These are phyloP conservation scores for Teunomyces aglyptinius DNA, from an alignment of 805 yeast genomes.

Conservation along the genomic window DNA sequence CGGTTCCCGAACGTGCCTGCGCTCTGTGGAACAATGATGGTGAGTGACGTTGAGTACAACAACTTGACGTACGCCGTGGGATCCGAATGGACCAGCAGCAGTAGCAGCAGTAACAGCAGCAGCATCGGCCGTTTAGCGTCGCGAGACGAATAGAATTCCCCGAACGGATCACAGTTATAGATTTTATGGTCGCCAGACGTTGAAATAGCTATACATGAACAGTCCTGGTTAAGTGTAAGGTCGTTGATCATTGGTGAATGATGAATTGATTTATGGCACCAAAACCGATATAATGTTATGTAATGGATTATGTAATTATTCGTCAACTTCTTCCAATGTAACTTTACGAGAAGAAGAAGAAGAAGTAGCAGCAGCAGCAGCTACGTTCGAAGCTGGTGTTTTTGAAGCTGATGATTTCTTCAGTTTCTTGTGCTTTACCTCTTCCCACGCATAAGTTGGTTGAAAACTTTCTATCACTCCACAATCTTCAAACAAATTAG, in stretches of 20 bases:
- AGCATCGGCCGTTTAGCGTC: background rate
- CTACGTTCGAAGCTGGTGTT: constrained; percentile 12
- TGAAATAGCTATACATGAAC: constrained; percentile 37
- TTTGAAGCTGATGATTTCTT: background rate
- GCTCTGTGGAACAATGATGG: constrained; percentile 37
- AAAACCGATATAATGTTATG: background rate
- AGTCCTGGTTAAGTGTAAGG: constrained; percentile 43
- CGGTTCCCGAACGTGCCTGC: constrained; percentile 23
- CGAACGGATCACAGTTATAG: constrained; percentile 46
- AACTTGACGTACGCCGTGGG: constrained; percentile 37
- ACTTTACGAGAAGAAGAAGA: too few relatives aligned
- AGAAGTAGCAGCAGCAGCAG: constrained; percentile 16
- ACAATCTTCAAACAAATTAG: constrained; percentile 92
- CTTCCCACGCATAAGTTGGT: constrained; percentile 87
- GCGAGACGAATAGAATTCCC: constrained; percentile 36
- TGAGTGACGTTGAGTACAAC: constrained; percentile 42
- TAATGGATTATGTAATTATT: constrained; percentile 11
- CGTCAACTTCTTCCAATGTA: constrained; percentile 42
- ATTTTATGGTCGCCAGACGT: constrained; percentile 33
- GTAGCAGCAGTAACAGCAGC: background rate
- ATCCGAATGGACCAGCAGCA: too few relatives aligned
- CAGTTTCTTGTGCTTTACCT: constrained; percentile 22
- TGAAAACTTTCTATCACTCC: constrained; percentile 89
- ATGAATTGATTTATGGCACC: background rate
- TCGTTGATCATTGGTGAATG: constrained; percentile 30